A percentile compares a stretch with the other conserved stretches of the same genome.
Evolutionary conservation across 164 flowering plant species (phyloP).

Genomic region (Stephania japonica): DNA sequence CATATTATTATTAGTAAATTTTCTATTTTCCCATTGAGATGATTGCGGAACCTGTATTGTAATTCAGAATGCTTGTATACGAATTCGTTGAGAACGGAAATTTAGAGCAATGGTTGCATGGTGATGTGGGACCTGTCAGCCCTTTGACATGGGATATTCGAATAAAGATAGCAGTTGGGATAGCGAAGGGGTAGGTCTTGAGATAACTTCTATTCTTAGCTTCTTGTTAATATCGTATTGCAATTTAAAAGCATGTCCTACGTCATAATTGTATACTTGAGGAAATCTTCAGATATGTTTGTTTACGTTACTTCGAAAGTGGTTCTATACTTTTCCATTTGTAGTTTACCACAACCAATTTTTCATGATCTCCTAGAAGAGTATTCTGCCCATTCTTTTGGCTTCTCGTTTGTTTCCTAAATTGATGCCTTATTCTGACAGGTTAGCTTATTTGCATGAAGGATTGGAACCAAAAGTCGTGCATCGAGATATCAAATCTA

Average conservation of each 20-base stretch:
- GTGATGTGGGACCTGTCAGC: constrained; percentile 70
- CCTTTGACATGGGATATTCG: constrained; percentile 87
- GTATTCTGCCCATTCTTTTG: not conserved
- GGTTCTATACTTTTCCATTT: no score
- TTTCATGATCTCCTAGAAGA: not conserved
- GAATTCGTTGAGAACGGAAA: constrained; percentile 87
- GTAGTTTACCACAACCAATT: no score
- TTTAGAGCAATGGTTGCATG: constrained; percentile 96
- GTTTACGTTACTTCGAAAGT: not conserved
- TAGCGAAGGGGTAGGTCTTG: constrained; percentile 74
- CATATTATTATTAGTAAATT: not conserved
- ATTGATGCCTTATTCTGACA: constrained; percentile 19
- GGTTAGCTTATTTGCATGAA: constrained; percentile 89
- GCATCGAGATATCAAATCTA: constrained; percentile 89
- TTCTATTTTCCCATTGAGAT: not conserved
- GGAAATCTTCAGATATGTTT: not conserved
- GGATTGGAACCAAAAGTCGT: constrained; percentile 95
- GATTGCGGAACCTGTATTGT: constrained; percentile 1
- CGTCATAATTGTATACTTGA: not conserved
- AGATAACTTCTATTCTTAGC: not conserved
- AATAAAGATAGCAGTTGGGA: constrained; percentile 79
- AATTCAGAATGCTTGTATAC: constrained; percentile 77
- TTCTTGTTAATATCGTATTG: not conserved
- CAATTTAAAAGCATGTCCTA: not conserved
- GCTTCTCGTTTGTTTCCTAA: not conserved